Percentiles rank a stretch among this genome's conserved stretches.
These are phyloP conservation scores for Wickerhamiella spandovensis DNA, from an alignment of 805 yeast species.

Conservation along the genomic window DNA sequence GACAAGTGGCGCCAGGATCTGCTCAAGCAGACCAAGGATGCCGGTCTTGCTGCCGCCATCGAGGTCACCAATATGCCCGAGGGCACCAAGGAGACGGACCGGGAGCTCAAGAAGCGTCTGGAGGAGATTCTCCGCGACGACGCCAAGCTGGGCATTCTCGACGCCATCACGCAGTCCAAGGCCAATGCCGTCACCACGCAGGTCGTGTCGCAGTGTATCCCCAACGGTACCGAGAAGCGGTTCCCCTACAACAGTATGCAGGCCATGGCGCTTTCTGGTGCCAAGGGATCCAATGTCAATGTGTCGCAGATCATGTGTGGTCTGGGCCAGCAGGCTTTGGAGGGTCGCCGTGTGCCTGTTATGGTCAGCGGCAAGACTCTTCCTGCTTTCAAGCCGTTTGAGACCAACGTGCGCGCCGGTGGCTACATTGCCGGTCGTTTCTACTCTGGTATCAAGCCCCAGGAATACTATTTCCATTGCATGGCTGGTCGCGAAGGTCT, in stretches of 20 bases:
- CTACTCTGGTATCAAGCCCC: constrained; percentile 95
- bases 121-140: constrained; percentile 94
- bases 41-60: constrained; percentile 83
- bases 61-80: constrained; percentile 79
- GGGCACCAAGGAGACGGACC: constrained; percentile 36
- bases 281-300: constrained; percentile 96
- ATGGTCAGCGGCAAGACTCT: constrained; percentile 97
- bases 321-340: constrained; percentile 96
- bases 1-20: constrained; percentile 79
- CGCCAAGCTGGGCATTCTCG: constrained; percentile 79
- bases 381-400: constrained; percentile 93
- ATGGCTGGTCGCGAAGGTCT: constrained; percentile 99
- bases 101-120: constrained; percentile 72
- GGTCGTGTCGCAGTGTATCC: constrained; percentile 89
- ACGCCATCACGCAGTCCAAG: constrained; percentile 88
- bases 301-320: constrained; percentile 99
- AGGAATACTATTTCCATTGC: constrained; percentile 98
- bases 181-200: constrained; percentile 87
- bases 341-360: constrained; percentile 98
- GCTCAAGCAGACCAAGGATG: constrained; percentile 59
- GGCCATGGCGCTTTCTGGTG: constrained; percentile 98
- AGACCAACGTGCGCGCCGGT: constrained; percentile 96
- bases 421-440: constrained; percentile 95
- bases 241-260: constrained; percentile 97
- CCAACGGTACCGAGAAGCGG: constrained; percentile 87